Percentiles rank a stretch among this genome's conserved stretches.
phyloP scores from a whole-genome alignment of 2,329 filamentous ascomycete species.

The Aphanoascus verrucosus region DNA sequence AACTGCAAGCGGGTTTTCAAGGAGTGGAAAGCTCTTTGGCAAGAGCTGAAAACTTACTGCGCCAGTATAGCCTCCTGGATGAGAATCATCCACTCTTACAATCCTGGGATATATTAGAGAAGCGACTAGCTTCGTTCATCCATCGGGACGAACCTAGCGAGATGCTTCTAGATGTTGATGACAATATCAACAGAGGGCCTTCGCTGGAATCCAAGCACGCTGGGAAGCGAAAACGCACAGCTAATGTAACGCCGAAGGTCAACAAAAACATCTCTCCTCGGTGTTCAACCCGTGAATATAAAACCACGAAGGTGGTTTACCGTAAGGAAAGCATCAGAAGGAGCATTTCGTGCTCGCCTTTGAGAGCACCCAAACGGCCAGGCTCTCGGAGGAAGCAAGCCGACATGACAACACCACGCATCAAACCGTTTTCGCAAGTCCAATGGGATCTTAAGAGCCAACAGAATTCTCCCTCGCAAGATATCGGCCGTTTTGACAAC shows the following conservation, averaged over 20 bases:
- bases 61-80: slow-evolving; percentile 14
- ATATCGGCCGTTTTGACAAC: background rate
- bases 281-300: slow-evolving; percentile 5
- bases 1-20: slow-evolving; percentile 20
- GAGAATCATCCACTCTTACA: slow-evolving; percentile 17
- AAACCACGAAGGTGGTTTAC: slow-evolving; percentile 14
- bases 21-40: slow-evolving; percentile 20
- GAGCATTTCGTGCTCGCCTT: slow-evolving; percentile 10
- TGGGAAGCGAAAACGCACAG: background rate
- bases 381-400: background rate
- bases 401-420: slow-evolving; percentile 10
- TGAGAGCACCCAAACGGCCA: background rate
- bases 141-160: background rate
- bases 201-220: background rate
- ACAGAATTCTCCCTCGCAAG: background rate
- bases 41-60: slow-evolving; percentile 16
- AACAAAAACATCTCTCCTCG: background rate
- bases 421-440: slow-evolving; percentile 28
- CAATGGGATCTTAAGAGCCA: slow-evolving; percentile 17
- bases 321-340: slow-evolving; percentile 12
- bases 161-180: slow-evolving; percentile 6
- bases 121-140: background rate
- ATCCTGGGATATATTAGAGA: slow-evolving; percentile 19
- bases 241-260: background rate
- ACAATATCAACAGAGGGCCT: background rate